phyloP scores from a whole-genome alignment of 805 yeast genomes.

The Lipomyces kockii region DNA sequence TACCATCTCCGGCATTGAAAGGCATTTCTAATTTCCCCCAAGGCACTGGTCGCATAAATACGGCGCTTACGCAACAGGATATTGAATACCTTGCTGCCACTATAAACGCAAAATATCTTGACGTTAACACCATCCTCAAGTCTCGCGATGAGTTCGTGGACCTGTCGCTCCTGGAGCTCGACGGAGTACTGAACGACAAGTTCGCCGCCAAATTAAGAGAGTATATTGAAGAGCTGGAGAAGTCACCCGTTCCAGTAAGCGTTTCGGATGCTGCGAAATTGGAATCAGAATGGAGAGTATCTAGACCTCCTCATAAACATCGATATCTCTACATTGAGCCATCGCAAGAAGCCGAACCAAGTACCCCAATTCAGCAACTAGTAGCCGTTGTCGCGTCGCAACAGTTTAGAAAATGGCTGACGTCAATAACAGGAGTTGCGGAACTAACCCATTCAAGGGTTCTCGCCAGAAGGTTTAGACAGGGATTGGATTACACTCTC shows the following conservation, averaged over 20 bases:
- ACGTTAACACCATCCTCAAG: conserved; percentile 46
- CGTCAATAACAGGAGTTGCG: conserved; percentile 59
- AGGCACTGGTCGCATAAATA: conserved; percentile 75
- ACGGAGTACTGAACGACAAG: conserved; percentile 62
- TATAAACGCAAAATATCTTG: conserved; percentile 60
- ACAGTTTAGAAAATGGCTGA: conserved; percentile 73
- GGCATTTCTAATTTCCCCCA: conserved; percentile 48
- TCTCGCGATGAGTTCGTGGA: conserved; percentile 62
- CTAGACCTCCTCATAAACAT: conserved; percentile 93
- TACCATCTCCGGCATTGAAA: conserved; percentile 59
- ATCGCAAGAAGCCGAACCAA: conserved; percentile 50
- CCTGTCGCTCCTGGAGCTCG: conserved; percentile 71
- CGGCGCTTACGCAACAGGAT: conserved; percentile 17
- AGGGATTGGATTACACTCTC: conserved; percentile 89
- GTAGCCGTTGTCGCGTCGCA: conserved; percentile 38
- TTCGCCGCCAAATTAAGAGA: conserved; percentile 55
- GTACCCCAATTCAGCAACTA: conserved; percentile 20
- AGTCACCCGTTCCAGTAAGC: conserved; percentile 14
- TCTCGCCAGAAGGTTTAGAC: conserved; percentile 84
- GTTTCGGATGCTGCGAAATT: conserved; percentile 51
- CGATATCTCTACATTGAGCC: conserved; percentile 76
- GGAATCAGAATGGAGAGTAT: conserved; percentile 80
- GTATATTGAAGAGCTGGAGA: conserved; percentile 59
- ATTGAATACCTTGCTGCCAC: conserved; percentile 55
- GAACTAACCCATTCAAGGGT: conserved; percentile 67